Evolutionary conservation across 1,284 basidiomycete genomes (phyloP).

Genomic region (Microbotryum intermedium): DNA sequence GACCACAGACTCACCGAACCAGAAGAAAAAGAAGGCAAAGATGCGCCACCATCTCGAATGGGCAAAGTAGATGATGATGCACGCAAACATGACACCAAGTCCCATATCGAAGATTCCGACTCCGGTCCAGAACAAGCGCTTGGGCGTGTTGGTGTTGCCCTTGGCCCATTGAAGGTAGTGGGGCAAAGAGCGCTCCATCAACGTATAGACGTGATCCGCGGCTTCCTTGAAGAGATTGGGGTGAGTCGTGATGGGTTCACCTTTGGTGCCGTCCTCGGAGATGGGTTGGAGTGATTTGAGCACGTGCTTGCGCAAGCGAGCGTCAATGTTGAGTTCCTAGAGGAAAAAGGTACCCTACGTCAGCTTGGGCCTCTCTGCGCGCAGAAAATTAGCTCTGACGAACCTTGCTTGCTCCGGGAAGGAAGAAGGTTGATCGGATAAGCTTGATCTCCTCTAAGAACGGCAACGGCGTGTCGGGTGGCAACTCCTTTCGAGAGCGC

Average conservation of each 20-base stretch:
- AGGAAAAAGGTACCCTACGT: too few relatives aligned
- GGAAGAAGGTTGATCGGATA: slow-evolving; percentile 11
- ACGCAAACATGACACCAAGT: slow-evolving; percentile 6
- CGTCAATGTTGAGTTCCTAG: slow-evolving; percentile 12
- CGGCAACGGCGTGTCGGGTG: slow-evolving; percentile 5
- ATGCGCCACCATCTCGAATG: slow-evolving; percentile 3
- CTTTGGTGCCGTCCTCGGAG: slow-evolving; percentile 3
- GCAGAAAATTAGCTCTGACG: too few relatives aligned
- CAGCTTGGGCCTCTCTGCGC: too few relatives aligned
- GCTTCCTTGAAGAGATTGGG: slow-evolving; percentile 17
- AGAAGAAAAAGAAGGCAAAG: slow-evolving; percentile 6
- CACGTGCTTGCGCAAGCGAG: slow-evolving; percentile 6
- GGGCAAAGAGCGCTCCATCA: slow-evolving; percentile 15
- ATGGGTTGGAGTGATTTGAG: slow-evolving; percentile 5
- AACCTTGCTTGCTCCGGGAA: slow-evolving; percentile 7
- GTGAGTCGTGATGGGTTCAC: slow-evolving; percentile 8
- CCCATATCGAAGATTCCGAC: slow-evolving; percentile 6
- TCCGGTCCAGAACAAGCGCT: slow-evolving; percentile 9
- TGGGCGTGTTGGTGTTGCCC: slow-evolving; percentile 13
- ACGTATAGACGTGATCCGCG: slow-evolving; percentile 6
- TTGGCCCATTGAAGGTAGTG: slow-evolving; percentile 13
- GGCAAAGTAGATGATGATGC: slow-evolving; percentile 8
- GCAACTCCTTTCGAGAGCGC: slow-evolving; percentile 7
- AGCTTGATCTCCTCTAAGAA: slow-evolving; percentile 16
- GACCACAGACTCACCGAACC: slow-evolving; percentile 6